Conservation (phyloP, 805 yeast genomes). For the Brettanomyces sp. region DNA sequence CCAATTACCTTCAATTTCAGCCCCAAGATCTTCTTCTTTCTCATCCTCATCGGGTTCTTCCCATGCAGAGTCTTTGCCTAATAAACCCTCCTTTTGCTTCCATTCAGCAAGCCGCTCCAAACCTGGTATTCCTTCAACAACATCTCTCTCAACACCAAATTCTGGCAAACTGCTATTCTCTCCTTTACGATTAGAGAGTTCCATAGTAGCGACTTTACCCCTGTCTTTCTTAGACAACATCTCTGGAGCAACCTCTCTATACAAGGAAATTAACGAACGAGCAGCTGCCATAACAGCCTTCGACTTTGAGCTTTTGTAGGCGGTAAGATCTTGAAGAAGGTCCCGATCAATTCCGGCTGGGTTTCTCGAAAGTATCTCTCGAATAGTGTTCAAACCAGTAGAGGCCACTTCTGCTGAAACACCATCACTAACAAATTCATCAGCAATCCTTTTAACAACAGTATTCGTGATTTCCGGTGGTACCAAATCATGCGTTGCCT, state of each 20-base stretch:
- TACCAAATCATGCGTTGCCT: slow-evolving; percentile 90
- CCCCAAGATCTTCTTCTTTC: slow-evolving; percentile 34
- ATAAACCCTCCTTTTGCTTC: slow-evolving; percentile 52
- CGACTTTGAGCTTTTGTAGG: slow-evolving; percentile 86
- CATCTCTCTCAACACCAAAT: slow-evolving; percentile 65
- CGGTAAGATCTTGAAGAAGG: slow-evolving; percentile 79
- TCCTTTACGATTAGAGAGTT: slow-evolving; percentile 42
- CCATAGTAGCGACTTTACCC: slow-evolving; percentile 88
- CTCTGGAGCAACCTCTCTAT: slow-evolving; percentile 93
- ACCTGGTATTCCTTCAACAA: slow-evolving; percentile 76
- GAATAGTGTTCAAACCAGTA: slow-evolving; percentile 91
- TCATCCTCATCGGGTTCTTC: slow-evolving; percentile 39
- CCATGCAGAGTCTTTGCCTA: slow-evolving; percentile 42
- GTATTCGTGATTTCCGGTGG: slow-evolving; percentile 87
- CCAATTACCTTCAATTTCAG: slow-evolving; percentile 87
- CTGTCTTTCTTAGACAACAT: slow-evolving; percentile 86
- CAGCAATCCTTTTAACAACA: slow-evolving; percentile 85
- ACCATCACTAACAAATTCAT: slow-evolving; percentile 97
- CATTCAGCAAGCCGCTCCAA: slow-evolving; percentile 83
- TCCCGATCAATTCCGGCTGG: slow-evolving; percentile 90
- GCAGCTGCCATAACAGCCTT: slow-evolving; percentile 95
- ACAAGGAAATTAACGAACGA: slow-evolving; percentile 71
- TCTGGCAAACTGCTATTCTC: slow-evolving; percentile 41
- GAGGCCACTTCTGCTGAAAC: slow-evolving; percentile 97
- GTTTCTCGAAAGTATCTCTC: slow-evolving; percentile 88